Evolutionary conservation across 2,329 filamentous ascomycete species (phyloP).

Genomic region (Didymella glomerata): DNA sequence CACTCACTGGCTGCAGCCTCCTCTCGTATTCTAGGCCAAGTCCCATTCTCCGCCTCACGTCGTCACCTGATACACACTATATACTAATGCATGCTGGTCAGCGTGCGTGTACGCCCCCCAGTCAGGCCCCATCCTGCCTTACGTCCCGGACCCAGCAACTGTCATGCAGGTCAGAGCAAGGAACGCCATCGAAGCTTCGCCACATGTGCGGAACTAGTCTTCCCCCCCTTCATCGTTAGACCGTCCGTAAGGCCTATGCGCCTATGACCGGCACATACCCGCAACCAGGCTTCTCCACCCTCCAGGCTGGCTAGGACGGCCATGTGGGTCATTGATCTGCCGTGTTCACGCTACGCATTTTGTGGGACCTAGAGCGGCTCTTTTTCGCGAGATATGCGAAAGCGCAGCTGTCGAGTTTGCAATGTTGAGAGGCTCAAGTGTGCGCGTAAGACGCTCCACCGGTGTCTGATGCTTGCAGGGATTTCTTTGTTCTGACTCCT

Average conservation of each 20-base stretch:
- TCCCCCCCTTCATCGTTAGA: conserved; percentile 4
- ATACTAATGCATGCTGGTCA: conserved; percentile 36
- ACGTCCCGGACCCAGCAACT: conserved; percentile 31
- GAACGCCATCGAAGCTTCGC: conserved; percentile 38
- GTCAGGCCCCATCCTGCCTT: conserved; percentile 28
- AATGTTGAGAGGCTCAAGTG: neutral
- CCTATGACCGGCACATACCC: conserved; percentile 17
- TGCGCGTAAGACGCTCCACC: conserved; percentile 2
- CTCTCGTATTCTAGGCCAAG: conserved; percentile 32
- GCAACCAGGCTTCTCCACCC: conserved; percentile 7
- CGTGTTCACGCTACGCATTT: conserved; percentile 8
- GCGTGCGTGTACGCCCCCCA: conserved; percentile 30
- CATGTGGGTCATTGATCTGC: conserved; percentile 19
- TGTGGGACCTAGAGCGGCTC: conserved; percentile 6
- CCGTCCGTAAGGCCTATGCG: conserved; percentile 4
- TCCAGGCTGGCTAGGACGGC: conserved; percentile 3
- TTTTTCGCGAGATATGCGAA: conserved; percentile 13
- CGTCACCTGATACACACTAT: conserved; percentile 35
- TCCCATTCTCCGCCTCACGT: conserved; percentile 26
- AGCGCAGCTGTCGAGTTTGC: conserved; percentile 10
- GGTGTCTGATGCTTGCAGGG: conserved; percentile 10
- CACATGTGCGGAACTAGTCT: conserved; percentile 33
- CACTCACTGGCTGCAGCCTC: conserved; percentile 28
- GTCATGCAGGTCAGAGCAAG: conserved; percentile 25
- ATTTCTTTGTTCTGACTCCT: conserved; percentile 19